Conservation (phyloP, 371 early-diverging fungal species). For the Mucor sp. region DNA sequence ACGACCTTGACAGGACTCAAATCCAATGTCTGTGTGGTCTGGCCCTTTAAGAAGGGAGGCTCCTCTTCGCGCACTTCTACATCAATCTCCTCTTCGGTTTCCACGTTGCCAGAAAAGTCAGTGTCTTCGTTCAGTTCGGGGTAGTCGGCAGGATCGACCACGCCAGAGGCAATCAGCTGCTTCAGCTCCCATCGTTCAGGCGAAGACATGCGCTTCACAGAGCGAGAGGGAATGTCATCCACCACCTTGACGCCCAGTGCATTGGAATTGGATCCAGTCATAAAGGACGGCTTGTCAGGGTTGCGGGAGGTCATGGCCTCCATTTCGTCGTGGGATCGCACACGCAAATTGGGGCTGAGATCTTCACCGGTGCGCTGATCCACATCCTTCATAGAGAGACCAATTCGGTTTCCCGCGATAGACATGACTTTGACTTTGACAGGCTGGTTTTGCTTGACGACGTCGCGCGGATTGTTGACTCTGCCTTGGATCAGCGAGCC, state of each 20-base stretch:
- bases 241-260: slow-evolving; percentile 35
- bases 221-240: slow-evolving; percentile 61
- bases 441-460: slow-evolving; percentile 73
- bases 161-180: slow-evolving; percentile 95
- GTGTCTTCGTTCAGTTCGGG: slow-evolving; percentile 82
- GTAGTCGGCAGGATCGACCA: slow-evolving; percentile 82
- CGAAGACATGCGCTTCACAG: slow-evolving; percentile 88
- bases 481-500: slow-evolving; percentile 69
- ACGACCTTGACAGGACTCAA: slow-evolving; percentile 96
- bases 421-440: slow-evolving; percentile 96
- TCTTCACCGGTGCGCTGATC: slow-evolving; percentile 92
- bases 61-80: slow-evolving; percentile 96
- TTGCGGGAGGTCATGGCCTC: slow-evolving; percentile 63
- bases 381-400: slow-evolving; percentile 93
- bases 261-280: slow-evolving; percentile 33
- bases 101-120: slow-evolving; percentile 69
- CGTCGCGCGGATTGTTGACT: slow-evolving; percentile 80
- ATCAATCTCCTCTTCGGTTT: slow-evolving; percentile 94
- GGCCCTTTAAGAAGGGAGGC: slow-evolving; percentile 93
- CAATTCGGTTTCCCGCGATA: slow-evolving; percentile 75
- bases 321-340: slow-evolving; percentile 56
- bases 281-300: slow-evolving; percentile 62
- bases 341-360: slow-evolving; percentile 68
- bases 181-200: slow-evolving; percentile 97
- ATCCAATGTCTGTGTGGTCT: slow-evolving; percentile 82